These are phyloP conservation scores for Coemansia sp. DNA, from an alignment of 192 early-diverging fungal species.

Conservation along the genomic window DNA sequence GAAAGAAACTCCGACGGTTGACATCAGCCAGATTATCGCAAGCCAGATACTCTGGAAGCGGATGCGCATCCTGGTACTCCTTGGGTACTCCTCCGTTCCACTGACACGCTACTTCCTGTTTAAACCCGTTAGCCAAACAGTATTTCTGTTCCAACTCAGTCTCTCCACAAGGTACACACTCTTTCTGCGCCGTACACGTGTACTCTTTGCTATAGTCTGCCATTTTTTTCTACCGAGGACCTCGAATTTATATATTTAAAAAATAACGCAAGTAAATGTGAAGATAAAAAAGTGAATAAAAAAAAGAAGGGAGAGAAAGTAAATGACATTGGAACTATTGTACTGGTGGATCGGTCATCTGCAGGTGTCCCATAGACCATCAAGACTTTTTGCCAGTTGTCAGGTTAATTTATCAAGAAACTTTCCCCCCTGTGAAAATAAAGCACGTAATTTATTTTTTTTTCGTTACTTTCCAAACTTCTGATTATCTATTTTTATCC, in stretches of 20 bases:
- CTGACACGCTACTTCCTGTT: constrained; percentile 36
- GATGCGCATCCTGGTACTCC: constrained; percentile 30
- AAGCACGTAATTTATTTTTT: too few species aligned
- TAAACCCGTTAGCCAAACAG: constrained; percentile 27
- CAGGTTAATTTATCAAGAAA: too few species aligned
- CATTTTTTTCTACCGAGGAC: constrained; percentile 1
- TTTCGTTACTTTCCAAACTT: too few species aligned
- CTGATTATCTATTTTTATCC: too few species aligned
- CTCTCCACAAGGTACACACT: constrained; percentile 9
- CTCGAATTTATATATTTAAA: background rate
- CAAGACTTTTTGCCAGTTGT: too few species aligned
- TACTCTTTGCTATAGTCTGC: constrained; percentile 22
- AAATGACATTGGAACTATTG: too few species aligned
- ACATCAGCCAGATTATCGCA: constrained; percentile 16
- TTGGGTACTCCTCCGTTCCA: constrained; percentile 34
- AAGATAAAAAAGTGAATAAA: background rate
- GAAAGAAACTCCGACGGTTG: constrained; percentile 22
- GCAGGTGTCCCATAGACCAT: too few species aligned
- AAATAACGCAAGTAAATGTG: background rate
- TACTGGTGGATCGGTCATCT: too few species aligned
- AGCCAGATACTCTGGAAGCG: constrained; percentile 19
- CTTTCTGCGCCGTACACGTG: constrained; percentile 12
- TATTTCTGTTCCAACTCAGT: constrained; percentile 7
- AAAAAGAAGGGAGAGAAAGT: background rate
- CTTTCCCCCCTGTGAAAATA: too few species aligned